These are phyloP conservation scores for Warburgia ugandensis DNA, from an alignment of 164 flowering plant genomes.

Conservation along the genomic window DNA sequence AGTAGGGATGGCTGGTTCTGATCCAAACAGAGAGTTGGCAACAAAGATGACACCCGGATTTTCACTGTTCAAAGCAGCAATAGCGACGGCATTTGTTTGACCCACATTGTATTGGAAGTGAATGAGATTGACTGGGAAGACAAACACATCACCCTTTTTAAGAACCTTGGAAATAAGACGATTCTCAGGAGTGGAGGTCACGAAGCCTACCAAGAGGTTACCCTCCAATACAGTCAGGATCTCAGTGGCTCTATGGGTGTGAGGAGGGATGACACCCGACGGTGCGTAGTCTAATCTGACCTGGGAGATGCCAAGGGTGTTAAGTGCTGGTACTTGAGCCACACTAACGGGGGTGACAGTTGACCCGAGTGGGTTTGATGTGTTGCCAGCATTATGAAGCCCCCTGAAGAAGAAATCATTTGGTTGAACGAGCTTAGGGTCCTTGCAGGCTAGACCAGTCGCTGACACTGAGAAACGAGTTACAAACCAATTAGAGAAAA, in stretches of 20 bases:
- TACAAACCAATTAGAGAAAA: neutral
- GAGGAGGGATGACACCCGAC: slow-evolving; percentile 13
- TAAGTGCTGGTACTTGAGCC: slow-evolving; percentile 15
- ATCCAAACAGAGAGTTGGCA: slow-evolving; percentile 7
- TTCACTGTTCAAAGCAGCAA: slow-evolving; percentile 6
- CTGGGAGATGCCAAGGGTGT: slow-evolving; percentile 21
- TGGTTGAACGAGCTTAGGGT: slow-evolving; percentile 7
- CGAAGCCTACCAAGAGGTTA: slow-evolving; percentile 15
- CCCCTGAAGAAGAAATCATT: slow-evolving; percentile 12
- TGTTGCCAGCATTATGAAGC: slow-evolving; percentile 12
- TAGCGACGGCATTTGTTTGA: neutral
- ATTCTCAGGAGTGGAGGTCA: slow-evolving; percentile 17
- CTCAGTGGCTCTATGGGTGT: slow-evolving; percentile 21
- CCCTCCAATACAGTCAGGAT: slow-evolving; percentile 16
- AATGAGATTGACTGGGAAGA: slow-evolving; percentile 14
- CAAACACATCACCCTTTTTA: slow-evolving; percentile 18
- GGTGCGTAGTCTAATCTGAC: slow-evolving; percentile 17
- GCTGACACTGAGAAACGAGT: slow-evolving; percentile 1
- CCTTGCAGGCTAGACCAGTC: slow-evolving; percentile 15
- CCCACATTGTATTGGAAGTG: slow-evolving; percentile 13
- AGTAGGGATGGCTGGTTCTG: neutral
- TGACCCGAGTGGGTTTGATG: slow-evolving; percentile 8
- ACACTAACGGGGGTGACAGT: slow-evolving; percentile 11
- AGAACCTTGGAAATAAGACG: slow-evolving; percentile 12
- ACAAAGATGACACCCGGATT: slow-evolving; percentile 15